phyloP scores from a whole-genome alignment of 805 yeast species.

The Komagataella pastoris region DNA sequence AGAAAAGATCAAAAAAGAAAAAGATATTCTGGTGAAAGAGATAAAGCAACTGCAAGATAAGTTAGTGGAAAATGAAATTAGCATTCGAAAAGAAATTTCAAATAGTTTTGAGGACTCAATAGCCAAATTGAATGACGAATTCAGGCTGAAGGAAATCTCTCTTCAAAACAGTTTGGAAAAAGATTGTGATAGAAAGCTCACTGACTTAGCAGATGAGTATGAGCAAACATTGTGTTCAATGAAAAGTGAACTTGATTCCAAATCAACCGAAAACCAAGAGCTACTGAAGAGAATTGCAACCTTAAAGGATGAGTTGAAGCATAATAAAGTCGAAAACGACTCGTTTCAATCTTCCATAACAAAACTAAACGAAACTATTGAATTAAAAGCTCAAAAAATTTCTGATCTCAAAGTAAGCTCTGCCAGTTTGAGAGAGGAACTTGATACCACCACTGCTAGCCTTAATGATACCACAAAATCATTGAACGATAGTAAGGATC shows the following conservation, averaged over 20 bases:
- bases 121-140: constrained; percentile 9
- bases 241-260: constrained; percentile 9
- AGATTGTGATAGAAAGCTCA: constrained; percentile 20
- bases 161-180: constrained; percentile 14
- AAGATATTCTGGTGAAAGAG: constrained; percentile 8
- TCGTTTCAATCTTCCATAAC: neutral
- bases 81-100: constrained; percentile 13
- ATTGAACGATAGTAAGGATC: neutral
- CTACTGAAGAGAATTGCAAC: neutral
- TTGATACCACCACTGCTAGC: neutral
- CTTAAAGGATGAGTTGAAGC: neutral
- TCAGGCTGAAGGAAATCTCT: constrained; percentile 12
- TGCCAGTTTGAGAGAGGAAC: neutral
- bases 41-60: constrained; percentile 2
- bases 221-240: constrained; percentile 17
- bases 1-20: constrained; percentile 5
- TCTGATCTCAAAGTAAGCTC: neutral
- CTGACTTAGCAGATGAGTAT: constrained; percentile 22
- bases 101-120: constrained; percentile 12
- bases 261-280: neutral
- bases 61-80: constrained; percentile 7
- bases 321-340: neutral
- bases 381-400: neutral
- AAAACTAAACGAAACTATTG: neutral
- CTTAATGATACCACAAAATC: neutral